Base-by-base conservation (phyloP, 305 asterid genomes). In the Fraxinus albicans region DNA sequence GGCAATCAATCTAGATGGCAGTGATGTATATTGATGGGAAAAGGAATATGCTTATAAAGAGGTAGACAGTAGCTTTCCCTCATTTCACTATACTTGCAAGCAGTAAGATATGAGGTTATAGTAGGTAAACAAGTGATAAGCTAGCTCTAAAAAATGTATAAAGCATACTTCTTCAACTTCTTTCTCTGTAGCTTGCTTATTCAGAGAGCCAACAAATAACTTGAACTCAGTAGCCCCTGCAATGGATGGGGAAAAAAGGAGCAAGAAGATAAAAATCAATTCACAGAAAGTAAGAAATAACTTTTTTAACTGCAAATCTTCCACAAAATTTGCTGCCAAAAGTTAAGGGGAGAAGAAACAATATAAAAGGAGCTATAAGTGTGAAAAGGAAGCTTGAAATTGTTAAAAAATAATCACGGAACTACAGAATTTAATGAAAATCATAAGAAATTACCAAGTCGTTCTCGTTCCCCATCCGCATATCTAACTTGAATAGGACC, bases 401-500 rank as follows among this genome's bases (percentile, higher is more conserved):
- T 13, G n/a, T 9, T 8, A 44, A 42, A 50, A 29, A 65, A 76
- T 9, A 10, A 9, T 9, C 35, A 70, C 4, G 15, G 21, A 70
- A 70, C 44, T 15, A 15, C 60, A 69, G 75, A 27, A 69, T 69
- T 31, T 6, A 31, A 34, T 9, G 75, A 17, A 69, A 73, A 79
- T 79, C 35, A 77, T 72, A 70, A 80, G 33, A 53, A 84, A 79
- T 44, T 93, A 96, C 99, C 99, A 86, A 96, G 95, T 60, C 99
- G 97, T 90, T 94, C 98, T 69, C 99, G 94, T 91, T 96, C 99
- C 83, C 99, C 99, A 86, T 96, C 99, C 0, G 99, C 99, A 89
- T 94, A 96, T 90, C 99, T 91, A 83, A 96, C 99, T 90, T 96
- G 99, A 85, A 96, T 90, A 70, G 99, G 98, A 86, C 97, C 98